A percentile compares a stretch with the other conserved stretches of the same genome.
Conservation (phyloP, 228 moss, liverwort and hornwort species). For the Sphagnum magellanicum region DNA sequence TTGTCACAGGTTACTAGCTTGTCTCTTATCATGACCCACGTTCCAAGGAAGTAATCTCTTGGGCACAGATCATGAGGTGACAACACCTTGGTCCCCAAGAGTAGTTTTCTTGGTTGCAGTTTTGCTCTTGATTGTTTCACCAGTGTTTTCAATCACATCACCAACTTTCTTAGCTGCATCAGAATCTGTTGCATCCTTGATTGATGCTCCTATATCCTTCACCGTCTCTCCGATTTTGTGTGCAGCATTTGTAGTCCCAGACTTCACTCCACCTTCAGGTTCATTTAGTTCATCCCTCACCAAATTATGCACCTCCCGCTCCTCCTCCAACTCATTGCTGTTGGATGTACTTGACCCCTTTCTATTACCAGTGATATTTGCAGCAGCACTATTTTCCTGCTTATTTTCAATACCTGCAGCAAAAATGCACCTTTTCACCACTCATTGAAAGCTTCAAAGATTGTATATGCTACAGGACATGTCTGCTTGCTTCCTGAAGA, state of each 20-base stretch:
- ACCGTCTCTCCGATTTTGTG: slow-evolving; percentile 27
- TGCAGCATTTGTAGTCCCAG: slow-evolving; percentile 21
- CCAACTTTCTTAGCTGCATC: slow-evolving; percentile 16
- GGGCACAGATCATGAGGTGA: slow-evolving; percentile 20
- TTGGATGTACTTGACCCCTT: slow-evolving; percentile 9
- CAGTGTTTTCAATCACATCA: slow-evolving; percentile 27
- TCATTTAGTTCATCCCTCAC: slow-evolving; percentile 43
- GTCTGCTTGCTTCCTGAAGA: too few relatives aligned
- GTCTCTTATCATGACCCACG: too few relatives aligned
- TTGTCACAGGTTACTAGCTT: too few relatives aligned
- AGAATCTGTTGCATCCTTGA: slow-evolving; percentile 20
- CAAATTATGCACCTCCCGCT: slow-evolving; percentile 24
- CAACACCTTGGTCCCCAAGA: slow-evolving; percentile 28
- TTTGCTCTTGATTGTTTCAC: slow-evolving; percentile 17
- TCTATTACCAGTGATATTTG: slow-evolving; percentile 9
- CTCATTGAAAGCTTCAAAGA: too few relatives aligned
- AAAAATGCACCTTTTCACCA: background rate
- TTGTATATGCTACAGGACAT: too few relatives aligned
- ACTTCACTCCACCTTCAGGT: slow-evolving; percentile 28
- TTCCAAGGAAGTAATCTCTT: too few relatives aligned
- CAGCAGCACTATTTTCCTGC: slow-evolving; percentile 1
- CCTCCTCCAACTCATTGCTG: slow-evolving; percentile 17
- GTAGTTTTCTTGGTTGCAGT: slow-evolving; percentile 1
- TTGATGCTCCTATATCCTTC: slow-evolving; percentile 25
- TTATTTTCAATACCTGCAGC: slow-evolving; percentile 2